Base-by-base conservation (phyloP, 805 yeast species). In the Priceomyces medius region DNA sequence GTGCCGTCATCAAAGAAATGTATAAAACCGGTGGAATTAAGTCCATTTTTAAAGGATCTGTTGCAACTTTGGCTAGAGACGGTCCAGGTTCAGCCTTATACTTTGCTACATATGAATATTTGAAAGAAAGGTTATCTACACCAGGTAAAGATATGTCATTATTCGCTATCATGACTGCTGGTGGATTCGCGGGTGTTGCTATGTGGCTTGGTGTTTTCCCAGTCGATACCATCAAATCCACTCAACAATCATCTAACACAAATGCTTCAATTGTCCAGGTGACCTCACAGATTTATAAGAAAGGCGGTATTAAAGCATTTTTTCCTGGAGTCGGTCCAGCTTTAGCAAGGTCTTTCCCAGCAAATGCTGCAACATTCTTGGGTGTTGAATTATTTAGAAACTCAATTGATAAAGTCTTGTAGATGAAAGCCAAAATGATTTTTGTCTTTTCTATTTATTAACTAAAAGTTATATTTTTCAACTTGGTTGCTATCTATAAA, bases 291-390 rank as follows among this genome's bases (percentile, higher is more conserved):
- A 83, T 91, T 37, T 88, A 89, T 60, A 61, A 68, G 5, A 78
- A 78, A 47, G 91, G 90, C 17, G 97, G 97, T 19, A 50, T 88
- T 49, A 85, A 81, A 59, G 96, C 95, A 0, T 91, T 91, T 68
- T 91, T 90, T 87, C 98, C 98, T 2, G 99, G 99, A 43, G 74
- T 91, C 18, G 97, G 97, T 0, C 97, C 99, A 4, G 98, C 98
- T 2, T 70, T 91, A 56, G 79, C 88, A 19, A 79, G 99, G 64
- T 83, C 95, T 31, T 91, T 93, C 84, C 98, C 98, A 3, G 98
- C 98, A 17, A 91, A 93, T 64, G 99, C 99, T n/a, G 98, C 99
- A 7, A 90, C 98, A 2, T 91, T 91, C 69, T 77, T 88, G 26
- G 99, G 98, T 35, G 98, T 91, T 21, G 99, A 91, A 63, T 57